Base-by-base conservation (phyloP, 2,329 filamentous ascomycete genomes). In the Tolypocladium guangdongense region DNA sequence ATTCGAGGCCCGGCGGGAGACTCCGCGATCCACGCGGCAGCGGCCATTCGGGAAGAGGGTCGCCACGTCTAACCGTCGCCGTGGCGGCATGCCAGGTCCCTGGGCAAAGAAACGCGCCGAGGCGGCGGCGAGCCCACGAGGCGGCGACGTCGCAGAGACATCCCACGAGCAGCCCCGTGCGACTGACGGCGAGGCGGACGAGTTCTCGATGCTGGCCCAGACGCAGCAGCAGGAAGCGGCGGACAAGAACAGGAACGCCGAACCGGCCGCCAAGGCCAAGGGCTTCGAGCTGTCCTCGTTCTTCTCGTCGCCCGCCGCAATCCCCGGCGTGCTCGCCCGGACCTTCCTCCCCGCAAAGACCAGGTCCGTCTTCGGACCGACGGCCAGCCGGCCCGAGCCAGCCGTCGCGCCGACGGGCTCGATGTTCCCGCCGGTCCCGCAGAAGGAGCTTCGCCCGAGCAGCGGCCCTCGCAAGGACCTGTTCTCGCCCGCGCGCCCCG, bases 251-350 rank as follows among this genome's bases (percentile, higher is more conserved):
- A 51, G 55, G 35, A 59, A 58, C 3, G 56, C 62, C 2, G 54
- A 60, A 38, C 62, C 62, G 18, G 61, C 56, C 3, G 59, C 58
- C 11, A 68, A 67, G 50, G 57, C 64, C 7, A 68, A 61, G 38
- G 66, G 66, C 24, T 74, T 77, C 51, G 74, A 81, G 51, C 67
- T 82, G 2, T 72, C 76, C 7, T 70, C 72, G 8, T 83, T 82
- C 62, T 83, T 83, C 61, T 83, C 80, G 0, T 82, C 80, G 3
- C 79, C 80, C 1, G 73, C 74, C 5, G 61, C 65, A 1, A 64
- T 74, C 39, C 68, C 69, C 22, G 66, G 63, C 30, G 64, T 66
- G 57, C 48, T 70, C 37, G 66, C 61, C 2, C 60, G 63, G 7
- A 68, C 68, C 51, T 53, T 67, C 14, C 60, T 66, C n/a, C 60